Conservation (phyloP, 768 basidiomycete genomes). For the Kwoniella bestiolae region DNA sequence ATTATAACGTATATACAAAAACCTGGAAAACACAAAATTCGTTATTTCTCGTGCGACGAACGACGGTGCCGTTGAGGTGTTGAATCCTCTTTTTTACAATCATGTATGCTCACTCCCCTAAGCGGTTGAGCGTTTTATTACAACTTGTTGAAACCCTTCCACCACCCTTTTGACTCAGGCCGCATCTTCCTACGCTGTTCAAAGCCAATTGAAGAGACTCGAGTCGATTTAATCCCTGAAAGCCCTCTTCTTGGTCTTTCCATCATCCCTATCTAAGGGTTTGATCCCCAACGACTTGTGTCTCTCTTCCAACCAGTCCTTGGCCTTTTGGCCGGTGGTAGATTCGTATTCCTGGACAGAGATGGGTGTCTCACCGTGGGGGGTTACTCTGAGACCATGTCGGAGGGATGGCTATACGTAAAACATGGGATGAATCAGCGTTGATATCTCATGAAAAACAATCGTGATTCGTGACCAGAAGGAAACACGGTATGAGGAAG, state of each 20-base stretch:
- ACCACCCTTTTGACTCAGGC: too few relatives aligned
- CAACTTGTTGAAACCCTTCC: too few relatives aligned
- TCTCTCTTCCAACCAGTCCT: slow-evolving; percentile 73
- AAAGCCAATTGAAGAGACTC: too few relatives aligned
- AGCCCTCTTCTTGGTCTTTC: slow-evolving; percentile 47
- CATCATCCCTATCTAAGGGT: slow-evolving; percentile 42
- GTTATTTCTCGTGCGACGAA: background rate
- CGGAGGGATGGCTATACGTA: slow-evolving; percentile 60
- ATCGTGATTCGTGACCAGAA: too few relatives aligned
- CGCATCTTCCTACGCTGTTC: too few relatives aligned
- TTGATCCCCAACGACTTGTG: slow-evolving; percentile 68
- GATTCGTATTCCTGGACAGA: slow-evolving; percentile 71
- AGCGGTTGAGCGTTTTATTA: background rate
- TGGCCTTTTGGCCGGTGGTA: slow-evolving; percentile 69
- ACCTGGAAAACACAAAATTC: background rate
- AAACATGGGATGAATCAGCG: background rate
- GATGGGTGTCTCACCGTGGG: slow-evolving; percentile 76
- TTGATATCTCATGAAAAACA: too few relatives aligned
- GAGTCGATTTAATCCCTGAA: slow-evolving; percentile 50
- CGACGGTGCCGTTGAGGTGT: background rate
- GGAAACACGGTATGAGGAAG: background rate
- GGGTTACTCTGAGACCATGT: slow-evolving; percentile 79
- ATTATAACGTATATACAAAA: background rate
- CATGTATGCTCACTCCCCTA: background rate
- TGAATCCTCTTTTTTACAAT: slow-evolving; percentile 6